phyloP scores from a whole-genome alignment of 1,284 basidiomycete genomes.

The Irpex rosettiformis region DNA sequence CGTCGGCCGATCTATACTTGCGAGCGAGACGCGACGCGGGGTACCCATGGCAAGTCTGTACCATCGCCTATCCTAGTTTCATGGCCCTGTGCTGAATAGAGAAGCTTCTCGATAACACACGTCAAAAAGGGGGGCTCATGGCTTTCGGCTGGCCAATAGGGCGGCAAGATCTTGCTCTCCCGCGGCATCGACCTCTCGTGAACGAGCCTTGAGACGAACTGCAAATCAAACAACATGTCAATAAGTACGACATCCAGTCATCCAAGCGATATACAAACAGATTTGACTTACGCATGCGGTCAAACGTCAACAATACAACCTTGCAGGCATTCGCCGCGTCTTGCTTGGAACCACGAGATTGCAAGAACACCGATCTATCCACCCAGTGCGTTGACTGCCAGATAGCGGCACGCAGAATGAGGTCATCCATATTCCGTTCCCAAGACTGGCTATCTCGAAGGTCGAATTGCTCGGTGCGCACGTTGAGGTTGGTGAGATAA shows the following conservation, averaged over 20 bases:
- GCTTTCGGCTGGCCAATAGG: constrained; percentile 45
- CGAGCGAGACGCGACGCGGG: not conserved
- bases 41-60: not conserved
- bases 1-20: not conserved
- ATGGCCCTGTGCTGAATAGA: not conserved
- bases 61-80: not conserved
- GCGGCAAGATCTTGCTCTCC: constrained; percentile 71
- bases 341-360: constrained; percentile 30
- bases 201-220: constrained; percentile 84
- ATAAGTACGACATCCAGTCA: not conserved
- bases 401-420: constrained; percentile 86
- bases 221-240: constrained; percentile 8
- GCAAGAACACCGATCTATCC: constrained; percentile 75
- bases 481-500: constrained; percentile 80
- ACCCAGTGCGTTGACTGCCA: constrained; percentile 95
- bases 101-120: not conserved
- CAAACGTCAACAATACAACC: constrained; percentile 87
- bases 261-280: constrained; percentile 5
- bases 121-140: constrained; percentile 14
- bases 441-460: constrained; percentile 50
- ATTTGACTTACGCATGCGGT: constrained; percentile 79
- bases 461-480: constrained; percentile 85
- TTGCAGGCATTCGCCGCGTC: constrained; percentile 58
- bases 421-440: constrained; percentile 89
- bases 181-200: constrained; percentile 73